Percentiles rank a stretch among this genome's conserved stretches.
phyloP scores from a whole-genome alignment of 345 rosid species.

The Aurinia saxatilis region DNA sequence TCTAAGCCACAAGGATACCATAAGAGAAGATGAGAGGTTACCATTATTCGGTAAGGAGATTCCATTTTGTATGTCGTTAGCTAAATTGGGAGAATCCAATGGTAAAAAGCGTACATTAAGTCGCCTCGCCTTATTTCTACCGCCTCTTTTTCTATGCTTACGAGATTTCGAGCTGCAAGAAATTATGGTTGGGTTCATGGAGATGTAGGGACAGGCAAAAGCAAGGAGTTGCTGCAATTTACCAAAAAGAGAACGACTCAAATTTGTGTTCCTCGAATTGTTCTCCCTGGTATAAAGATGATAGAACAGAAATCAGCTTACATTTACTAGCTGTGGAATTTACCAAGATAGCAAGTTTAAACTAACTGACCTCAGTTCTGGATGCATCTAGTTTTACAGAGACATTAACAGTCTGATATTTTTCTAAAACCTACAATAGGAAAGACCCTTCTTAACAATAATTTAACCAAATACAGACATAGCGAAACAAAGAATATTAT shows the following conservation, averaged over 20 bases:
- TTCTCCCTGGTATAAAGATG: conserved; percentile 43
- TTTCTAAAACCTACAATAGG: conserved; percentile 59
- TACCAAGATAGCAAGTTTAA: conserved; percentile 12
- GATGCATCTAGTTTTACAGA: conserved; percentile 67
- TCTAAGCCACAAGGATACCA: neutral
- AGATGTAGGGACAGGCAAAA: neutral
- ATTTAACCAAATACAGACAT: conserved; percentile 11
- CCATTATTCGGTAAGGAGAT: conserved; percentile 41
- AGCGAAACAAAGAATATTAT: conserved; percentile 19
- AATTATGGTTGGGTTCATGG: conserved; percentile 22
- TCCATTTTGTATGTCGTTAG: conserved; percentile 30
- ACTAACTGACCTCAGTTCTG: conserved; percentile 63
- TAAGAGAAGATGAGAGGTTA: conserved; percentile 20
- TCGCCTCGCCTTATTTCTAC: conserved; percentile 32
- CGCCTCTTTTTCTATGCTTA: conserved; percentile 37
- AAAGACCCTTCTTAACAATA: conserved; percentile 24
- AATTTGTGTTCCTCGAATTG: conserved; percentile 42
- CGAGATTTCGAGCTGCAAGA: conserved; percentile 56
- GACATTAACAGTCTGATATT: conserved; percentile 68
- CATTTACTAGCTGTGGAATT: conserved; percentile 2
- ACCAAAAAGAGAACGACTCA: conserved; percentile 66
- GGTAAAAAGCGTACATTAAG: conserved; percentile 49
- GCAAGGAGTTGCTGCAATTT: conserved; percentile 10
- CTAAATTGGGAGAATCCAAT: conserved; percentile 48
- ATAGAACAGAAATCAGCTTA: neutral